Evolutionary conservation across 371 early-diverging fungal genomes (phyloP).

Genomic region (Mucor saturninus): DNA sequence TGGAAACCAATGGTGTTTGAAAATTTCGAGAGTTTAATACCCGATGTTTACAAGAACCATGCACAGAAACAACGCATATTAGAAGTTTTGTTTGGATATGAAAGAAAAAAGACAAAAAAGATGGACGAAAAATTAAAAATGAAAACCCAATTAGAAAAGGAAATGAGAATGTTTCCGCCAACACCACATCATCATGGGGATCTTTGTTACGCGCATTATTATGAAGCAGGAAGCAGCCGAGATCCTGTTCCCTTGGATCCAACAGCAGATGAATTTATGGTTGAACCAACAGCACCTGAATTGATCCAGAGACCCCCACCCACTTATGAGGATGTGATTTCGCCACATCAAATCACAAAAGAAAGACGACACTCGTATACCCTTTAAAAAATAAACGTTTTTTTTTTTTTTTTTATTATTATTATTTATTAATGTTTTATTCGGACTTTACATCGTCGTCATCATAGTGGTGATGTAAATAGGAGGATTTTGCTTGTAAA

Average conservation of each 20-base stretch:
- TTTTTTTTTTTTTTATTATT: no score
- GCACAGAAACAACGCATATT: conserved; percentile 6
- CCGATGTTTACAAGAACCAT: conserved; percentile 43
- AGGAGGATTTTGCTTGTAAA: conserved; percentile 19
- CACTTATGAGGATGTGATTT: conserved; percentile 14
- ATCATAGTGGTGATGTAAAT: conserved; percentile 9
- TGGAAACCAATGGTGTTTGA: conserved; percentile 62
- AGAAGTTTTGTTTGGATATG: not conserved
- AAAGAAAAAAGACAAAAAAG: not conserved
- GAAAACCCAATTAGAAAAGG: not conserved
- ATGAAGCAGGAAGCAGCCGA: not conserved
- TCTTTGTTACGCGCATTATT: not conserved
- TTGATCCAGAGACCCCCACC: conserved; percentile 7
- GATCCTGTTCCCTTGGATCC: not conserved
- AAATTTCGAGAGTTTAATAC: conserved; percentile 53
- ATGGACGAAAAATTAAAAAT: not conserved
- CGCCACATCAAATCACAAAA: not conserved
- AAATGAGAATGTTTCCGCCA: not conserved
- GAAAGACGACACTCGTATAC: conserved; percentile 11
- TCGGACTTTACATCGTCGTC: conserved; percentile 4
- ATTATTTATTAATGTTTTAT: not conserved
- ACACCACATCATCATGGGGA: not conserved
- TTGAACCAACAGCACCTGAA: conserved; percentile 11
- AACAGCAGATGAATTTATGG: not conserved
- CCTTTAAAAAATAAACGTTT: not conserved